Base-by-base conservation (phyloP, 371 early-diverging fungal species). In the Mortierella sp. region DNA sequence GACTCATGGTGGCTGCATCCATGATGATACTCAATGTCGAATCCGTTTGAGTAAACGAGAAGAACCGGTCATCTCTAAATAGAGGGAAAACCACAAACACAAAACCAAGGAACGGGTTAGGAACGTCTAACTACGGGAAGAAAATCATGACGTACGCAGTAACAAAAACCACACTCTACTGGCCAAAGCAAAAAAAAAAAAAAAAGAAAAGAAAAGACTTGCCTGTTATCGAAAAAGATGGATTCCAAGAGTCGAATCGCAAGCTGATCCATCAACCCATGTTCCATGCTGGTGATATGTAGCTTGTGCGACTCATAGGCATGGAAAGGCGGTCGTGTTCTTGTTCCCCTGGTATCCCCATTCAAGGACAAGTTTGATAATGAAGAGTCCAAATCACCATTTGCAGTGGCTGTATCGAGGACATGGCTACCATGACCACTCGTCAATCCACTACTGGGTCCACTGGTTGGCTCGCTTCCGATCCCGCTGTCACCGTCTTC, bases 41-140 rank as follows among this genome's bases (percentile, higher is more conserved):
- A 41, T 73, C 74, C 38, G 74, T 73, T 50, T 68, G 74, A 7
- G 74, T 73, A 24, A 73, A 73, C 3, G 74, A 73, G 26, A 73
- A 73, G 46, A 73, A 73, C 16, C 74, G 55, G 38, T 73, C 74
- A 42, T 3, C 55, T 50, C 74, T 73, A 51, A 48, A 76, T 76
- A 9, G 76, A 60, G 19, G 5, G 18, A 41, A 4, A 21, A 13
- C 10, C 18, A 2, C 13, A 12, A 23, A 23, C 28, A 9, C 9
- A 52, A 18, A 2, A 28, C 8, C 16, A n/a, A 48, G 31, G 1
- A 26, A 27, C 24, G 26, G 45, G 1, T 8, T 23, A 55, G n/a
- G 1, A 4, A 21, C 55, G n/a, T n/a, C n/a, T n/a, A n/a, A n/a
- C n/a, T n/a, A n/a, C n/a, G n/a, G n/a, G n/a, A n/a, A n/a, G n/a